Evolutionary conservation across 2,329 filamentous ascomycete genomes (phyloP).

Genomic region (Intubia oerlemansii): DNA sequence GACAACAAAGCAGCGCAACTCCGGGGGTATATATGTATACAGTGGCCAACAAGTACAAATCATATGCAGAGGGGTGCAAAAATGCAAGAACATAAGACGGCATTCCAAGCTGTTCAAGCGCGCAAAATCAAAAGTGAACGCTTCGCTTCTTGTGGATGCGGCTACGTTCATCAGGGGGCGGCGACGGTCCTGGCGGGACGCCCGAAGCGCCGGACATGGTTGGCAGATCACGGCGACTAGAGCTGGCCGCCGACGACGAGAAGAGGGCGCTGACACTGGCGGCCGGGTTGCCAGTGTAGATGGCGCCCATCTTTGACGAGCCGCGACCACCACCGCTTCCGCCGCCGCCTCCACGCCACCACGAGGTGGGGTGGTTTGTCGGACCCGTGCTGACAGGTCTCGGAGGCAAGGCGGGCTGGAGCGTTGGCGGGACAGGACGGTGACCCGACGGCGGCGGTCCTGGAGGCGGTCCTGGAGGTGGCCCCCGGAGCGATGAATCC

Average conservation of each 20-base stretch:
- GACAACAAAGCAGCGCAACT: too few species aligned
- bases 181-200: too few species aligned
- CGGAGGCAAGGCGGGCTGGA: conserved; percentile 13
- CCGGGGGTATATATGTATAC: too few species aligned
- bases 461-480: conserved; percentile 7
- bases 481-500: conserved; percentile 8
- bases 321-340: too few species aligned
- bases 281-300: conserved; percentile 8
- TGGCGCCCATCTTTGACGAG: too few species aligned
- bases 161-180: conserved; percentile 10
- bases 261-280: conserved; percentile 10
- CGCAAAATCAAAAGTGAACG: conserved; percentile 14
- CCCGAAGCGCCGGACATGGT: conserved; percentile 1
- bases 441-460: conserved; percentile 7
- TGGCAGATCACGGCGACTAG: conserved; percentile 5
- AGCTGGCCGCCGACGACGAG: conserved; percentile 1
- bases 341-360: too few species aligned
- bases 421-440: conserved; percentile 16
- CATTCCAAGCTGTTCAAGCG: too few species aligned
- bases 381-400: conserved; percentile 28
- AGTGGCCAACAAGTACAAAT: too few species aligned
- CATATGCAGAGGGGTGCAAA: too few species aligned
- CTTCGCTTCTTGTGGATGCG: conserved; percentile 16
- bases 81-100: too few species aligned
- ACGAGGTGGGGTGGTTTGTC: too few species aligned